Base-by-base conservation (phyloP, 2,329 filamentous ascomycete species). In the Botrytis medusae region DNA sequence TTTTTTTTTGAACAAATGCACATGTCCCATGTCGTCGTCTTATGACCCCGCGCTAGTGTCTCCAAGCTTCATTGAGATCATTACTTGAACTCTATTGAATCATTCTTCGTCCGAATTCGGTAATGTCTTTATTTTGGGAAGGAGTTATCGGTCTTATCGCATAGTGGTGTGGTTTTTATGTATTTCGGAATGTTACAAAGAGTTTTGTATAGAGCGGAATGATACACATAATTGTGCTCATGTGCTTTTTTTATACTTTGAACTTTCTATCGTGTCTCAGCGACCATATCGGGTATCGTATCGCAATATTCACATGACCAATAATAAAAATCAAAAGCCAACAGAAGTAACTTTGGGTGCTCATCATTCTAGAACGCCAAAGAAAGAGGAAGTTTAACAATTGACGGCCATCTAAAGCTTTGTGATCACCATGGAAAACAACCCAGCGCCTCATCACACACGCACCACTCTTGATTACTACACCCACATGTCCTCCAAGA, bases 1-100 rank as follows among this genome's bases (percentile, higher is more conserved):
- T 37, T 9, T 18, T 14, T 29, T 25, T 46, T 51, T 72, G 18
- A 72, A 68, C 37, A 42, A 68, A 40, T 46, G 71, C 71, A 42
- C 71, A 69, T 69, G 71, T 61, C 44, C 25, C 69, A 71, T 71
- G 69, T 64, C 48, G n/a, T 72, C 63, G 71, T 72, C 71, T 69
- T 44, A 37, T 72, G 68, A 70, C 68, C 67, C 34, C 48, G 37
- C 64, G 34, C 48, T 68, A 25, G 48, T 51, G 25, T 32, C 22
- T 29, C 25, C 16, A 68, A 29, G 32, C 14, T 67, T 51, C 22
- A 67, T 48, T 40, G 64, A 54, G 46, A 68, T 51, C 64, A 68
- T 57, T 29, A 68, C 34, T 40, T 67, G 18, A 42, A 57, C 48
- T 22, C 65, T 57, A 57, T 59, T 69, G 65, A 54, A 57, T 69